Base-by-base conservation (phyloP, 352 stramenopile species). In the Pythium coloratum region DNA sequence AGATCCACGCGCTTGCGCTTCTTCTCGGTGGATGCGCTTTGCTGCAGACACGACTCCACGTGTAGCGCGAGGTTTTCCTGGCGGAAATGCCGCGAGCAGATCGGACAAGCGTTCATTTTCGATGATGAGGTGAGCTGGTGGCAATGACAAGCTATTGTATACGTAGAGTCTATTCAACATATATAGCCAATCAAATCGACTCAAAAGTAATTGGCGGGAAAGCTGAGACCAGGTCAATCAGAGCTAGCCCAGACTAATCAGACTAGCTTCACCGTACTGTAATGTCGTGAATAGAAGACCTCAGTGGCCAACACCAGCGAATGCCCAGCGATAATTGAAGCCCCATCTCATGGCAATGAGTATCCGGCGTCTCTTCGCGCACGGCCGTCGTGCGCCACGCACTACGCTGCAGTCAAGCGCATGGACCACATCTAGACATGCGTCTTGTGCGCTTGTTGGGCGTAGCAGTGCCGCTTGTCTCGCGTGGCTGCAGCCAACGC, bases 1-100 rank as follows among this genome's bases (percentile, higher is more conserved):
- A 28, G n/a, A 32, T 54, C 53, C 32, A 74, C 63, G 8, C 76
- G 70, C 70, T 86, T 87, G 59, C 80, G 83, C 61, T 89, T 90
- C 69, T 87, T 89, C 59, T 73, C 62, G 1, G 36, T 34, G 3
- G 70, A 70, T 10, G 67, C 65, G 55, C 66, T 71, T 30, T 65
- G 64, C 16, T 47, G 47, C 33, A 89, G 54, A 79, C 86, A 94
- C 14, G 76, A 67, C 61, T 92, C 84, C 2, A 92, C 86, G 61
- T 94, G 86, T 66, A 91, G 67, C 65, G 72, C 60, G 24, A 94
- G 78, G 70, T 92, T 93, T 64, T 92, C 82, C 20, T 70, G 46
- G 49, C 83, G 84, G 63, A 94, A 86, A 67, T 92, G 84, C 12
- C 86, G 81, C 36, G 76, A 89, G 65, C 86, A 94, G 62, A 94